Evolutionary conservation across 495 filamentous ascomycete genomes (phyloP).

Genomic region (Penicillium ochrochloron): DNA sequence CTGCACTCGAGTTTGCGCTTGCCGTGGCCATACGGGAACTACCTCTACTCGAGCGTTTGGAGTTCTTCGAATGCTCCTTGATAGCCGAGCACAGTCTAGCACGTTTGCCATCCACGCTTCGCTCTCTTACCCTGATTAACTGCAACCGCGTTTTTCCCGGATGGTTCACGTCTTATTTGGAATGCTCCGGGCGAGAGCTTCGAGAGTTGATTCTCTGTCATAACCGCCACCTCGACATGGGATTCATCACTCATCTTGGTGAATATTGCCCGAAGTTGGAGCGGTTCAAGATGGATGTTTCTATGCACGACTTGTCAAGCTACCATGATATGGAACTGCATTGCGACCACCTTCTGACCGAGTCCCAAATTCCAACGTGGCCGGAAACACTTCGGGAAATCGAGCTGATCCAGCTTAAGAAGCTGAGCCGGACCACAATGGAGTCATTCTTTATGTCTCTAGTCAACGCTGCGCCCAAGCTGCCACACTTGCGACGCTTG

Average conservation of each 20-base stretch:
- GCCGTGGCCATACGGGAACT: slow-evolving; percentile 62
- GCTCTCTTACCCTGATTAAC: slow-evolving; percentile 70
- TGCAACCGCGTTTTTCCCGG: slow-evolving; percentile 69
- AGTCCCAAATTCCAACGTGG: slow-evolving; percentile 72
- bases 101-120: slow-evolving; percentile 64
- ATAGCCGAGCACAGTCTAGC: slow-evolving; percentile 62
- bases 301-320: slow-evolving; percentile 61
- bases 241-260: slow-evolving; percentile 66
- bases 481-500: slow-evolving; percentile 68
- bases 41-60: slow-evolving; percentile 62
- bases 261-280: slow-evolving; percentile 68
- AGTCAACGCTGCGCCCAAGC: slow-evolving; percentile 63
- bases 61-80: slow-evolving; percentile 70
- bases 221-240: slow-evolving; percentile 74
- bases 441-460: slow-evolving; percentile 78
- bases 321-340: slow-evolving; percentile 72
- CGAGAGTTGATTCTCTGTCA: slow-evolving; percentile 70
- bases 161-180: slow-evolving; percentile 62
- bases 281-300: slow-evolving; percentile 72
- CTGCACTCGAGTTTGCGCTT: slow-evolving; percentile 52
- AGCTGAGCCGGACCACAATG: slow-evolving; percentile 66
- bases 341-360: slow-evolving; percentile 64
- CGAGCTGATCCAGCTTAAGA: slow-evolving; percentile 74
- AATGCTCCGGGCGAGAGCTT: slow-evolving; percentile 63
- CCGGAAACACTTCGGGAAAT: slow-evolving; percentile 68